A percentile compares a stretch with the other conserved stretches of the same genome.
These are phyloP conservation scores for Alternaria ethzedia DNA, from an alignment of 2,329 filamentous ascomycete genomes.

Conservation along the genomic window DNA sequence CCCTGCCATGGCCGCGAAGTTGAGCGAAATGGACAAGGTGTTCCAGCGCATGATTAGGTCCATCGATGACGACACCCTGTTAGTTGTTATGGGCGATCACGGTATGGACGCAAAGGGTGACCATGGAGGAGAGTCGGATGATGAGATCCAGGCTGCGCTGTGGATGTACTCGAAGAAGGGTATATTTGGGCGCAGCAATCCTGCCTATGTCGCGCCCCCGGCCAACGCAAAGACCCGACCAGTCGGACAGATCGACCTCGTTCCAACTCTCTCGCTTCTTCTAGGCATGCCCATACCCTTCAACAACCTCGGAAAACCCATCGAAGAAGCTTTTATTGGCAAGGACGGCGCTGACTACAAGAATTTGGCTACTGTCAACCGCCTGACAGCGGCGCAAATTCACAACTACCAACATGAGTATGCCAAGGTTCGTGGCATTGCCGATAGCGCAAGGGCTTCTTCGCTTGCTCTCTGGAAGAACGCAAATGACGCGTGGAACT, in stretches of 20 bases:
- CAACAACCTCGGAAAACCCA: conserved; percentile 91
- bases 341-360: conserved; percentile 71
- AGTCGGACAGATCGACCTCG: conserved; percentile 88
- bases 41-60: conserved; percentile 72
- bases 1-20: conserved; percentile 86
- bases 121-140: conserved; percentile 96
- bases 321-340: conserved; percentile 90
- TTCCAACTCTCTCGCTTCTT: conserved; percentile 86
- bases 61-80: conserved; percentile 83
- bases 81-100: conserved; percentile 98
- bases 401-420: conserved; percentile 89
- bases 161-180: conserved; percentile 98
- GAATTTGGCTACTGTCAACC: conserved; percentile 78
- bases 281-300: conserved; percentile 92
- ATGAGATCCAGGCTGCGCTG: conserved; percentile 90
- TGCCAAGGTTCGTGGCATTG: conserved; percentile 71
- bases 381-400: conserved; percentile 82
- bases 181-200: conserved; percentile 78
- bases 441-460: conserved; percentile 63
- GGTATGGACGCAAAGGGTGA: conserved; percentile 98
- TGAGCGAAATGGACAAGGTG: conserved; percentile 87
- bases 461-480: conserved; percentile 65
- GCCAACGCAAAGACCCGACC: conserved; percentile 77
- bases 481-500: conserved; percentile 63
- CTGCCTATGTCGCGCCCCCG: conserved; percentile 64